phyloP scores from a whole-genome alignment of 106 monocot species.

The Posidonia australis region DNA sequence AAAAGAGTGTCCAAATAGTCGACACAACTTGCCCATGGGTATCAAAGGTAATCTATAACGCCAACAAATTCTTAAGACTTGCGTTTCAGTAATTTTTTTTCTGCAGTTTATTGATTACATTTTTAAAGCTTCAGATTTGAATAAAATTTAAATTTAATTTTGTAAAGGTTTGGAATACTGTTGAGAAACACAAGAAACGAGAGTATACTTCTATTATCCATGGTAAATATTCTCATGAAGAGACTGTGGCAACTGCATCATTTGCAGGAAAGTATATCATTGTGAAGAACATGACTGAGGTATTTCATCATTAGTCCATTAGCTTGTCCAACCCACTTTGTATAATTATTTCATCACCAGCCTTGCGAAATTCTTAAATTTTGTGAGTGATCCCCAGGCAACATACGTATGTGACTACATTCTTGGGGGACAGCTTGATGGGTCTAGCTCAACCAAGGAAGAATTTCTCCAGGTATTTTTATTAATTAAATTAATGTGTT shows the following conservation, averaged over 20 bases:
- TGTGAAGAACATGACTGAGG: slow-evolving; percentile 90
- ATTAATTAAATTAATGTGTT: not conserved
- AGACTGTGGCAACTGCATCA: slow-evolving; percentile 91
- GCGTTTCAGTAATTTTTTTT: not conserved
- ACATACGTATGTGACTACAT: slow-evolving; percentile 96
- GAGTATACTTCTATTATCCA: slow-evolving; percentile 97
- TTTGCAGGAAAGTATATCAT: slow-evolving; percentile 85
- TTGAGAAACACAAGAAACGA: slow-evolving; percentile 94
- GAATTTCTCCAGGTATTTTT: slow-evolving; percentile 59
- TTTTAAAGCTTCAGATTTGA: not conserved
- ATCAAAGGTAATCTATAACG: slow-evolving; percentile 53
- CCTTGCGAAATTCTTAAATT: not conserved
- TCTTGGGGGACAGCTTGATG: slow-evolving; percentile 85
- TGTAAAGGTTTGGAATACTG: slow-evolving; percentile 82
- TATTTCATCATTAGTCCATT: slow-evolving; percentile 9
- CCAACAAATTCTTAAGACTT: not conserved
- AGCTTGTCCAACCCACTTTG: not conserved
- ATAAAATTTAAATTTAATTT: not conserved
- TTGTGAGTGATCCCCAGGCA: slow-evolving; percentile 33
- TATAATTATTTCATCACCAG: not conserved
- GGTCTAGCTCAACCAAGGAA: slow-evolving; percentile 87
- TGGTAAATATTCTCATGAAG: slow-evolving; percentile 92
- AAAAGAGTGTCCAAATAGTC: slow-evolving; percentile 93
- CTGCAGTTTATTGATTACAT: not conserved
- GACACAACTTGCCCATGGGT: slow-evolving; percentile 99